Evolutionary conservation across 1,284 basidiomycete species (phyloP), one percentile per base, ranked within the genome.

Genomic region (Phellinidium pouzarii): DNA sequence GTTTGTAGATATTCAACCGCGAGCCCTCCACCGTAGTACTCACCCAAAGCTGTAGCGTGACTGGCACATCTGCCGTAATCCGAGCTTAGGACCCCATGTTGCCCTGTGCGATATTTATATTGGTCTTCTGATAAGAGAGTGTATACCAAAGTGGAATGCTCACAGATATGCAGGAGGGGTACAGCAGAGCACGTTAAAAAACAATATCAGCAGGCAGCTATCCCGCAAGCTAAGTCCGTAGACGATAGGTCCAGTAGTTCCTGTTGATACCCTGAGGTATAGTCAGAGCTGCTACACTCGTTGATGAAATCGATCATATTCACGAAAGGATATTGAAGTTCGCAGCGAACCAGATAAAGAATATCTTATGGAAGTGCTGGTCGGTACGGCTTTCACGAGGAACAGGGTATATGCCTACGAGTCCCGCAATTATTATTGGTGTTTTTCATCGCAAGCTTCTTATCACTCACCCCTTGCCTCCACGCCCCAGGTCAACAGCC

Each of bases 11-110:
- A 25, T 12, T 44, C 17, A 43, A 23, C 17, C 40, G 26, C 34
- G 34, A 12, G 17, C 6, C n/a, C n/a, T n/a, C n/a, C n/a, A n/a
- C n/a, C n/a, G n/a, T n/a, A 22, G 44, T 47, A 65, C 77, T 36
- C 41, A 86, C 80, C 88, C 90, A 63, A 91, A 90, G 34, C 79
- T 83, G 66, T 84, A 88, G 22, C 87, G 73, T 4, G 91, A 82
- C 55, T 83, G 79, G 19, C 90, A 80, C 87, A 94, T 91, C 61
- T 93, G 91, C n/a, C 91, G 77, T 71, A 94, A 78, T 7, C 91
- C 92, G 0, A 87, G 72, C 64, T 82, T 84, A 0, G 90, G 86
- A n/a, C 92, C 91, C 79, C 88, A 92, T 37, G 85, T 90, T 11
- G 83, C 75, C 48, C 87, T 90, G 49, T n/a, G 4, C 26, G 42